phyloP scores from a whole-genome alignment of 2,329 filamentous ascomycete genomes.

The Delphinella strobiligena region DNA sequence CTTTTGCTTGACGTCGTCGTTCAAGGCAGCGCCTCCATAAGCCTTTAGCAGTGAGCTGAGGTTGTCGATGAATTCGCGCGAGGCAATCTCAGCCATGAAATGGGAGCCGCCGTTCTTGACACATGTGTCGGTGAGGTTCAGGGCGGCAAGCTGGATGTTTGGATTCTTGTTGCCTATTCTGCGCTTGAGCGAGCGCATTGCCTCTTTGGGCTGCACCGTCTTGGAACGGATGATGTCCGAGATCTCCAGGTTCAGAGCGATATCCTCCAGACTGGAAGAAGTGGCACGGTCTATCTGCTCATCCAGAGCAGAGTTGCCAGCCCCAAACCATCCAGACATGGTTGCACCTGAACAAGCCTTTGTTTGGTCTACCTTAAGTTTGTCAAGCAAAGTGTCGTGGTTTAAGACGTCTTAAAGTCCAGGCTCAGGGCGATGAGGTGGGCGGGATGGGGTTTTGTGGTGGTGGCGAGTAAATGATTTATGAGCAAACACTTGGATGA shows the following conservation, averaged over 20 bases:
- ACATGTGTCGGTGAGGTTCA: slow-evolving; percentile 94
- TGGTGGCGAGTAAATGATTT: no score
- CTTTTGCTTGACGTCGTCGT: slow-evolving; percentile 75
- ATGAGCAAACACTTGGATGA: no score
- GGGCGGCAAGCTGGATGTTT: slow-evolving; percentile 87
- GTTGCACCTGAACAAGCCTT: no score
- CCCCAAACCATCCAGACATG: slow-evolving; percentile 97
- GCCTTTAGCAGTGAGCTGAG: slow-evolving; percentile 79
- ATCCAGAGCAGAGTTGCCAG: slow-evolving; percentile 80
- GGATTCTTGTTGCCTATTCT: slow-evolving; percentile 96
- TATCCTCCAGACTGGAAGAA: slow-evolving; percentile 93
- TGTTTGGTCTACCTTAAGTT: no score
- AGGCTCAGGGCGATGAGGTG: no score
- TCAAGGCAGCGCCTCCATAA: slow-evolving; percentile 60
- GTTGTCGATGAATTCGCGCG: slow-evolving; percentile 97
- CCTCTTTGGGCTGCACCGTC: slow-evolving; percentile 92
- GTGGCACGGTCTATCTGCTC: slow-evolving; percentile 96
- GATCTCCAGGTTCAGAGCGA: slow-evolving; percentile 93
- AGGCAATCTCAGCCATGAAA: slow-evolving; percentile 90
- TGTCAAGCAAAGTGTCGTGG: no score
- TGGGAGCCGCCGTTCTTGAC: slow-evolving; percentile 96
- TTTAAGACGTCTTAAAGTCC: no score
- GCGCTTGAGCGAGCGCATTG: slow-evolving; percentile 90
- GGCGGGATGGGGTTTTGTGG: no score
- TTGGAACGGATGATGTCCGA: slow-evolving; percentile 96